Evolutionary conservation across 768 basidiomycete genomes (phyloP), one percentile per base, ranked within the genome.

Genomic region (Cyclocybe aegerita): DNA sequence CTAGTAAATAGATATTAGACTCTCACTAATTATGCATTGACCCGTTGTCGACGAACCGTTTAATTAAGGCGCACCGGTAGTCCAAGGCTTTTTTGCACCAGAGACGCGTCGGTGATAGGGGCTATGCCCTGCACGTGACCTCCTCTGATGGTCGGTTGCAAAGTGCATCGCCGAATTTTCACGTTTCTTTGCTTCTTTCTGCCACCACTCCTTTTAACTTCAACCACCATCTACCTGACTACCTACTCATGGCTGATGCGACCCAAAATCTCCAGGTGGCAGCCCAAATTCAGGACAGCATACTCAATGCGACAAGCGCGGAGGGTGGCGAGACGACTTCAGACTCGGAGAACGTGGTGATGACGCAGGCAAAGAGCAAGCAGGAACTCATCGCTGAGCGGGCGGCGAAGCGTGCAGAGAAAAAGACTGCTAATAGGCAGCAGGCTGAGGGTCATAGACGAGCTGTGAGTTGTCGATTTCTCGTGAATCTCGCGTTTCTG

Each of bases 361-460:
- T 60, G 2, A 54, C 55, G 16, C 41, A 48, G 32, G 55, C 58
- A 41, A 60, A 56, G 39, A 55, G 50, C 6, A 59, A 52, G 33
- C 57, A 60, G 43, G 61, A 61, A 43, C 41, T 60, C 12, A 56
- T 62, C 12, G 57, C 61, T 16, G 58, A 58, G 23, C 56, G 64
- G 10, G 56, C 60, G 8, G 36, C 52, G 32, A 65, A 65, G 38
- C 58, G 64, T 6, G 54, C 57, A 2, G 57, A 53, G 10, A 61
- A 48, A 52, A 62, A 55, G 42, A 43, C 58, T 1, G 60, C 54
- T 7, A 40, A 52, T 4, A 50, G 53, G 9, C 53, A 57, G 46
- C 50, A 57, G 32, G 64, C 64, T 34, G 60, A 63, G 37, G 59
- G 53, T 6, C 51, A 55, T 29, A 60, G 58, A 40, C 43, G 44